Conservation (phyloP, 371 early-diverging fungal species). For the Thermomucor indicae-seudaticae region DNA sequence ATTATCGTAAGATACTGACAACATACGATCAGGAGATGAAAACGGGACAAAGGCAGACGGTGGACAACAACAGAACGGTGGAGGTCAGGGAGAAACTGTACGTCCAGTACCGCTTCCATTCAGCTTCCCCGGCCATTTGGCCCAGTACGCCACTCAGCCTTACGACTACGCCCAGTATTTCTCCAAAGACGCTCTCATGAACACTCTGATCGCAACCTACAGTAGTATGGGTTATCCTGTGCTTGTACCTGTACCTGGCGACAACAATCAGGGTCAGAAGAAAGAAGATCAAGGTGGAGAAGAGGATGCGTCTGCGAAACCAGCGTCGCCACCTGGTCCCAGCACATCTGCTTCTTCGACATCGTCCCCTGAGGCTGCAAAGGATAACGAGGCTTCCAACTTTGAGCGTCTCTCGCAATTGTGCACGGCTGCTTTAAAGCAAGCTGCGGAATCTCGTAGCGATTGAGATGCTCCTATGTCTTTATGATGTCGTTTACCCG, state of each 20-base stretch:
- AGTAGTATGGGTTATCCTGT: constrained; percentile 27
- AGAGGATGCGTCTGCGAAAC: constrained; percentile 11
- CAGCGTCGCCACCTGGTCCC: constrained; percentile 38
- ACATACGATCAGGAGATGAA: background rate
- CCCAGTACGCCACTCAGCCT: constrained; percentile 15
- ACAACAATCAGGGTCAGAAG: background rate
- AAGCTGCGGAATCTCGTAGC: too few relatives aligned
- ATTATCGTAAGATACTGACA: background rate
- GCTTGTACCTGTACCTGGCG: constrained; percentile 17
- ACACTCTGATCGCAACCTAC: too few relatives aligned
- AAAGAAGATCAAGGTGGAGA: constrained; percentile 5
- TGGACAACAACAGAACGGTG: too few relatives aligned
- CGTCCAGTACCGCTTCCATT: too few relatives aligned
- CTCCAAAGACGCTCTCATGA: constrained; percentile 17
- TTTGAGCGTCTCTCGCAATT: constrained; percentile 16
- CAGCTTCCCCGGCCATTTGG: constrained; percentile 12
- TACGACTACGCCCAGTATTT: constrained; percentile 25
- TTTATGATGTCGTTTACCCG: too few relatives aligned
- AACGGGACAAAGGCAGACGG: constrained; percentile 21
- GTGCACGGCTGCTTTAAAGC: constrained; percentile 17
- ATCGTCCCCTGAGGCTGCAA: constrained; percentile 34
- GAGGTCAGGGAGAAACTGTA: too few relatives aligned
- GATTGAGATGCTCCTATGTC: too few relatives aligned
- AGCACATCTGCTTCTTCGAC: constrained; percentile 33
- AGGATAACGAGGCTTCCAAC: constrained; percentile 11